Evolutionary conservation across 225 moss, liverwort and hornwort genomes (phyloP).

Genomic region (Bryum argenteum): DNA sequence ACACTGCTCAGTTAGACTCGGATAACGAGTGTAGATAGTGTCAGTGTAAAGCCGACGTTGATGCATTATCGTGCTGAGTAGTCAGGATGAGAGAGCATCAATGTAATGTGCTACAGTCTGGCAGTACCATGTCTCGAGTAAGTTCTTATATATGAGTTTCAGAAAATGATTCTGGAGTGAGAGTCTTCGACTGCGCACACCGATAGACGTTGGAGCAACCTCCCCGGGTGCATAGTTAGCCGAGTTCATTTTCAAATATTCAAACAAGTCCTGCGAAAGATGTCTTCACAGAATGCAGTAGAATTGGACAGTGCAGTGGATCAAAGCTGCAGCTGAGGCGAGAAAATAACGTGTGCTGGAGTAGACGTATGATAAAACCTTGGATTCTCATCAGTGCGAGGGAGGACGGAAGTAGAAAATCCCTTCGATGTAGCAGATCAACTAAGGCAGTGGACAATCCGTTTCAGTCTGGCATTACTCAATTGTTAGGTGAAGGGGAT

Average conservation of each 20-base stretch:
- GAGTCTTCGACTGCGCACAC: not conserved
- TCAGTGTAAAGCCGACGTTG: not conserved
- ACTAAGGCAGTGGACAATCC: not conserved
- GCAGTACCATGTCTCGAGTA: conserved; percentile 13
- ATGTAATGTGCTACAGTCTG: not conserved
- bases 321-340: conserved; percentile 9
- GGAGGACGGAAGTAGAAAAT: conserved; percentile 4
- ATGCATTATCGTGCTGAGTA: not conserved
- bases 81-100: not conserved
- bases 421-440: conserved; percentile 14
- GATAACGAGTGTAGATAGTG: not conserved
- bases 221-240: not conserved
- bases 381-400: conserved; percentile 7
- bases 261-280: conserved; percentile 7
- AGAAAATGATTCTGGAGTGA: conserved; percentile 2
- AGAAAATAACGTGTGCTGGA: not conserved
- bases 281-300: not conserved
- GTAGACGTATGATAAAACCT: not conserved
- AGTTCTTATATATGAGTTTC: not conserved
- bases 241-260: conserved; percentile 8
- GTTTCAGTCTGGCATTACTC: not conserved
- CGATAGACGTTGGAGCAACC: not conserved
- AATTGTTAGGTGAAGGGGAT: conserved; percentile 2
- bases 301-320: conserved; percentile 19
- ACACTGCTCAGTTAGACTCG: not conserved